A percentile compares a stretch with the other conserved stretches of the same genome.
phyloP scores from a whole-genome alignment of 2,329 filamentous ascomycete genomes.

The Penicillium sp. region DNA sequence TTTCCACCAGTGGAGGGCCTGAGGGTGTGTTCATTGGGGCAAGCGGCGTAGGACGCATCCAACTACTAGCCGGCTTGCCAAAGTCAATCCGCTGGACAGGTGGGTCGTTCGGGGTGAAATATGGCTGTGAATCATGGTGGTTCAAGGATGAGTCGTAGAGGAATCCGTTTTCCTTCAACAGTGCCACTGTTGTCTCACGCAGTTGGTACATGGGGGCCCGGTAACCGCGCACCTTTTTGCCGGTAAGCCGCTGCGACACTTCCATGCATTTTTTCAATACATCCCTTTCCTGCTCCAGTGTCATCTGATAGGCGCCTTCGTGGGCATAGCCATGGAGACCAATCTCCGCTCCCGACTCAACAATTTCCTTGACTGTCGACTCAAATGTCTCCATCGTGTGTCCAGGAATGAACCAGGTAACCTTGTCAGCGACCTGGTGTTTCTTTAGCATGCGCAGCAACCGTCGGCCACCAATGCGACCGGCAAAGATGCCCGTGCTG shows the following conservation, averaged over 20 bases:
- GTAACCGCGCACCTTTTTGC: conserved; percentile 58
- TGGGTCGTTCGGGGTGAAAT: conserved; percentile 36
- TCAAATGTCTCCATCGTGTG: conserved; percentile 59
- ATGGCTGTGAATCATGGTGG: conserved; percentile 40
- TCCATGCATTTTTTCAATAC: conserved; percentile 71
- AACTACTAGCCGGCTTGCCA: conserved; percentile 37
- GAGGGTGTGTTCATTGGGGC: background rate
- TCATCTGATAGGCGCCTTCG: conserved; percentile 68
- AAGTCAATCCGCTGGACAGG: conserved; percentile 41
- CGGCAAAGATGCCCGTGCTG: conserved; percentile 54
- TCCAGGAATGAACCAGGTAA: conserved; percentile 60
- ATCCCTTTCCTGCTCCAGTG: conserved; percentile 66
- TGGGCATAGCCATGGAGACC: conserved; percentile 61
- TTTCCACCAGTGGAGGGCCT: conserved; percentile 35
- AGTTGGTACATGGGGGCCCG: conserved; percentile 37
- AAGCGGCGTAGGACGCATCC: conserved; percentile 41
- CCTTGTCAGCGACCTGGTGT: conserved; percentile 48
- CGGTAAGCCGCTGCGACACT: conserved; percentile 66
- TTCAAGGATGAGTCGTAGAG: conserved; percentile 42
- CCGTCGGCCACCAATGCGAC: conserved; percentile 54
- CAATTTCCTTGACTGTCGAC: conserved; percentile 46
- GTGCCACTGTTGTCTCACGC: conserved; percentile 36
- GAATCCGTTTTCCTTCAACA: conserved; percentile 40
- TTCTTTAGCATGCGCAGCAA: conserved; percentile 53
- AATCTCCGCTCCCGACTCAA: conserved; percentile 53